Base-by-base conservation (phyloP, 2,329 filamentous ascomycete species). In the Emmonsiellopsis sp. region DNA sequence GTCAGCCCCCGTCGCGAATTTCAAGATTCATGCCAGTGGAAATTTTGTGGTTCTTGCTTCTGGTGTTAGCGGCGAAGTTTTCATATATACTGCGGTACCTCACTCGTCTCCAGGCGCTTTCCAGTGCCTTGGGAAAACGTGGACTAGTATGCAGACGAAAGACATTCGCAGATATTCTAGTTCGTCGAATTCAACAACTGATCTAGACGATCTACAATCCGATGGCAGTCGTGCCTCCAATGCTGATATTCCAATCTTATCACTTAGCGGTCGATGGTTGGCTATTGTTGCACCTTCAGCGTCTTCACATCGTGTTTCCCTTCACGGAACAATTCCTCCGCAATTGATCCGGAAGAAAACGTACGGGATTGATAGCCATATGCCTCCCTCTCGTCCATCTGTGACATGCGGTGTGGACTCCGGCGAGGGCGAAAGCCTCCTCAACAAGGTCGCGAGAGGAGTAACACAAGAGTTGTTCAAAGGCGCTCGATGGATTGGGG, bases 51-150 rank as follows among this genome's bases (percentile, higher is more conserved):
- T 85, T 2, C 75, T 96, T 34, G 82, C 86, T 52, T 96, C 90
- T 49, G 90, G 89, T 2, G 72, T 78, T 21, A 95, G 88, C 49
- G 92, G 92, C 10, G 92, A 97, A 71, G 84, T 92, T 45, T 95
- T 87, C 77, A 74, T 95, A 6, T 97, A 85, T 79, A 66, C 74
- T 34, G 57, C 68, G 51, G 60, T 57, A 39, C 56, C 53, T 27
- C 58, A 59, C 45, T 60, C 58, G 11, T 54, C 56, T 13, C 53
- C 57, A 9, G 58, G 57, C 34, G 55, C 57, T 11, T 85, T 82
- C 63, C 74, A 75, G 55, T 96, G 90, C 62, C 76, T 93, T 53
- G 91, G 86, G 17, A 98, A 98, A 71, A 74, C 94, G 14, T 98
- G 93, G 93, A 96, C 93, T 0, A 85, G 84, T 44, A 75, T 95